Base-by-base conservation (phyloP, 2,329 filamentous ascomycete species). In the Cryphonectria naterciae region DNA sequence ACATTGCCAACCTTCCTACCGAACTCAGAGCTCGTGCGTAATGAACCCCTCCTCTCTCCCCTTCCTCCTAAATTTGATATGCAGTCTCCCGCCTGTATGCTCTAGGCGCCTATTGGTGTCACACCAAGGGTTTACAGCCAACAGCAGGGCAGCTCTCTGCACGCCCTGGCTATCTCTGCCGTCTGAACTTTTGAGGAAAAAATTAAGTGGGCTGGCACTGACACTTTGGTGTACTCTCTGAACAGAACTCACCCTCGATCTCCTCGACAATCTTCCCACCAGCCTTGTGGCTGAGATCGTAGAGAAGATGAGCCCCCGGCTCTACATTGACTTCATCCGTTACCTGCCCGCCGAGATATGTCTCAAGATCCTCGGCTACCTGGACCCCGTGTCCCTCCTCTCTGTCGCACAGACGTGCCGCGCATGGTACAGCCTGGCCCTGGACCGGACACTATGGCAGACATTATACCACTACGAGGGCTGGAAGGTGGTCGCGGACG, bases 251-350 rank as follows among this genome's bases (percentile, higher is more conserved):
- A 92, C 93, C 56, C 93, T 95, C 82, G 87, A 89, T 62, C 87
- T 97, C 35, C 85, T 98, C 69, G 88, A 91, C 71, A 91, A 92
- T 70, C 85, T 98, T 39, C 93, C 92, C 25, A 97, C 94, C 0
- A 92, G 92, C 8, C 89, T 91, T 68, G 91, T 98, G 72, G 91
- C 92, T 65, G 87, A 91, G 61, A 93, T 98, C 68, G 93, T 97
- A 63, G 89, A 95, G 68, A 88, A 91, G 74, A 84, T 97, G 25
- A 92, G 91, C 73, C 93, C 94, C 4, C 87, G 95, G 67, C 90
- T 98, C 2, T 95, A 98, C 80, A 95, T 98, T 82, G 93, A 99
- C 81, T 97, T 97, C 68, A 90, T 97, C 58, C 85, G 89, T 74
- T 90, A 93, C 76, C 88, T 99, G 0, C 96, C 96, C 0, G 90